Base-by-base conservation (phyloP, 2,329 filamentous ascomycete genomes). In the Niveomyces coronatus region DNA sequence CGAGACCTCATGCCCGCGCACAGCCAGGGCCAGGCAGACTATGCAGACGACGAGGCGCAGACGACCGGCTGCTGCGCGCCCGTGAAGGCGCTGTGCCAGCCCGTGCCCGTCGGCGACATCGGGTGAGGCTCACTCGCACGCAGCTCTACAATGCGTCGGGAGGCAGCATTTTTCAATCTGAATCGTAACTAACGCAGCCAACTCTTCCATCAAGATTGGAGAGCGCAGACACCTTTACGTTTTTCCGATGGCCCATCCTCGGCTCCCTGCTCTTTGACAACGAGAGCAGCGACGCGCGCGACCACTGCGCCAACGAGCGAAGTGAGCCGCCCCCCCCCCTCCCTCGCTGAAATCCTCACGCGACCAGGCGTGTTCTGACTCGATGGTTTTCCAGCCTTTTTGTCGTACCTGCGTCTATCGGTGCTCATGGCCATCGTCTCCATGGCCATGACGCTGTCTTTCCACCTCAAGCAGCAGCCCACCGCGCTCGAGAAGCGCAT, bases 401-500 rank as follows among this genome's bases (percentile, higher is more conserved):
- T 96, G 19, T 91, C 89, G 2, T 95, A 91, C 72, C 76, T 96
- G 15, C 79, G 88, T 4, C 73, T 96, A 3, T 80, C 84, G 22
- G 76, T 94, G 49, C 94, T 94, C 64, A 88, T 96, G 74, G 79
- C 86, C 46, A 70, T 98, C 36, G 86, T 96, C 8, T 77, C 85
- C 19, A 75, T 94, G 22, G 89, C 91, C 35, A 94, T 98, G 48
- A 79, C 94, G 9, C 70, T 95, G 35, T 94, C 85, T 11, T 98
- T 98, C 58, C 89, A 98, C 54, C 71, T 98, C 35, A 88, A 87
- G 53, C 67, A 68, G 14, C 62, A 79, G 49, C 85, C 91, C 1
- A 74, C 77, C 0, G 53, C 64, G 1, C 57, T 85, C 11, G 91
- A 98, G 64, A 67, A 76, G 43, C 74, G 73, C 30, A 79, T 95